Percentiles rank a stretch among this genome's conserved stretches.
These are phyloP conservation scores for Salix koriyanagi DNA, from an alignment of 345 rosid species.

Conservation along the genomic window DNA sequence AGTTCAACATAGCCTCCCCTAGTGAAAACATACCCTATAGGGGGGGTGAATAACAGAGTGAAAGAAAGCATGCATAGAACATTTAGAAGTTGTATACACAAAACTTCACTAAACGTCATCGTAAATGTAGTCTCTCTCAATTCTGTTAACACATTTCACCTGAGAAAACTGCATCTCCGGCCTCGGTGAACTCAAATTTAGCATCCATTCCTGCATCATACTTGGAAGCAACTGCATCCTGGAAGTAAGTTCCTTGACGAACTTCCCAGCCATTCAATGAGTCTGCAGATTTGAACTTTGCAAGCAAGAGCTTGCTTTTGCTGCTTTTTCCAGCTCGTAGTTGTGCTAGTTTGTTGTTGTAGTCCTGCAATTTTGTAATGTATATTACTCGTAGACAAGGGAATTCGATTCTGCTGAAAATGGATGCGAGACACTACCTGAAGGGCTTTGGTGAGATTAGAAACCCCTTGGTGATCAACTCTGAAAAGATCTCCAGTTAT, in stretches of 20 bases:
- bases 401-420: neutral
- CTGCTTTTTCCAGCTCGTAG: slow-evolving; percentile 86
- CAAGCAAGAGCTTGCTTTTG: slow-evolving; percentile 87
- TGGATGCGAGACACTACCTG: slow-evolving; percentile 41
- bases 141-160: slow-evolving; percentile 34
- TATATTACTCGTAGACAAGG: too few species aligned
- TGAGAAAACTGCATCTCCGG: slow-evolving; percentile 80
- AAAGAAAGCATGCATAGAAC: neutral
- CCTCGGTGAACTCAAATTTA: slow-evolving; percentile 75
- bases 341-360: slow-evolving; percentile 80
- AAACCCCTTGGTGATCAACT: slow-evolving; percentile 90
- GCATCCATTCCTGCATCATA: slow-evolving; percentile 97
- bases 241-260: slow-evolving; percentile 86
- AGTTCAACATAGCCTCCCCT: slow-evolving; percentile 94
- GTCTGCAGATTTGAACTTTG: slow-evolving; percentile 70
- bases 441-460: slow-evolving; percentile 79
- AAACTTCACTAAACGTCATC: too few species aligned
- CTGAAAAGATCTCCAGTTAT: slow-evolving; percentile 82
- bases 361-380: slow-evolving; percentile 46
- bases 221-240: slow-evolving; percentile 71
- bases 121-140: too few species aligned
- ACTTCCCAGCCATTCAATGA: slow-evolving; percentile 81
- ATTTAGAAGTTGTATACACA: neutral
- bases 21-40: slow-evolving; percentile 75
- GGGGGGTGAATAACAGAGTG: slow-evolving; percentile 10